Percentiles rank a stretch among this genome's conserved stretches.
Evolutionary conservation across 73 alveolate genomes (phyloP).

Genomic region (Loxodes magnus): DNA sequence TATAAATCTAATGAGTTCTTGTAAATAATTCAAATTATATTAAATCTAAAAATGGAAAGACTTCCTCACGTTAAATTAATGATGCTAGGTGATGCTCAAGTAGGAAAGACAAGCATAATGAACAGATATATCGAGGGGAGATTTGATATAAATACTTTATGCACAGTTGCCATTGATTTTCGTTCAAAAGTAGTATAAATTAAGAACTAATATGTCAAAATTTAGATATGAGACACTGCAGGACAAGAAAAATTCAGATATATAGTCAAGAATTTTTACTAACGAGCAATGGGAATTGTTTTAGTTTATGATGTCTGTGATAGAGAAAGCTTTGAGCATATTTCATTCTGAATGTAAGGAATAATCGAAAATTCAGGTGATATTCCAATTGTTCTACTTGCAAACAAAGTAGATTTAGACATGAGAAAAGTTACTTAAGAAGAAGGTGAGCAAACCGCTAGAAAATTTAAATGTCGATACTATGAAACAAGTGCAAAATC

Average conservation of each 20-base stretch:
- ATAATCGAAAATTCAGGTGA: slow-evolving; percentile 11
- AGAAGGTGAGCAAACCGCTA: slow-evolving; percentile 10
- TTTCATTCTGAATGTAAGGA: not conserved
- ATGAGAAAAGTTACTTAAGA: not conserved
- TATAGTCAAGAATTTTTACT: not conserved
- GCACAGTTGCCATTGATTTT: slow-evolving; percentile 34
- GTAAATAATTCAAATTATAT: too few species aligned
- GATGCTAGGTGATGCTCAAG: slow-evolving; percentile 22
- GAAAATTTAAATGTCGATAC: not conserved
- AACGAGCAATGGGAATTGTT: not conserved
- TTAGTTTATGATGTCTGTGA: not conserved
- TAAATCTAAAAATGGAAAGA: too few species aligned
- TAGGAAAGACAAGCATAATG: slow-evolving; percentile 19
- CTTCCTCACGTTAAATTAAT: slow-evolving; percentile 14
- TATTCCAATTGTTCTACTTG: slow-evolving; percentile 36
- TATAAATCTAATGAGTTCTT: too few species aligned
- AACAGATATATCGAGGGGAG: slow-evolving; percentile 13
- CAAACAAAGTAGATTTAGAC: slow-evolving; percentile 17
- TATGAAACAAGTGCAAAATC: slow-evolving; percentile 20
- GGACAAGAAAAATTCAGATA: slow-evolving; percentile 29
- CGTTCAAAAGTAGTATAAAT: slow-evolving; percentile 5
- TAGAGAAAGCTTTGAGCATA: not conserved
- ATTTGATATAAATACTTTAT: slow-evolving; percentile 5
- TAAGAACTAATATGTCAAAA: not conserved
- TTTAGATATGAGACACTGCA: slow-evolving; percentile 44